These are phyloP conservation scores for Aeminium ludgeri DNA, from an alignment of 495 filamentous ascomycete species.

Conservation along the genomic window DNA sequence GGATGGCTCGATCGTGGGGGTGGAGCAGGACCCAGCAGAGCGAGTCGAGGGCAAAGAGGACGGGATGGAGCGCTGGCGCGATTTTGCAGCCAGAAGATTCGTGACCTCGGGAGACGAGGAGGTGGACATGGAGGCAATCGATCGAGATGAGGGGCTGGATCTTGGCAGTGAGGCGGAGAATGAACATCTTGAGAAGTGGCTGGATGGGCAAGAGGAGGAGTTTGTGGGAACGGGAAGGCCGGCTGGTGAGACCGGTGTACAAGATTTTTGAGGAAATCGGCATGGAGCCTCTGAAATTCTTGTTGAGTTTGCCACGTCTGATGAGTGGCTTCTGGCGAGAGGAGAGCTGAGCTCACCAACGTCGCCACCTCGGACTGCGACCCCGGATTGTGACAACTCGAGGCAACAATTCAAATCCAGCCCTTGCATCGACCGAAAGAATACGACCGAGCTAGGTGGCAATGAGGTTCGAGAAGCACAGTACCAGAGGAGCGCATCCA, in stretches of 20 bases:
- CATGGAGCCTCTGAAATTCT: neutral
- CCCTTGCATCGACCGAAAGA: no score
- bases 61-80: constrained; percentile 46
- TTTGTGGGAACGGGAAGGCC: constrained; percentile 25
- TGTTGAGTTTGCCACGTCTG: neutral
- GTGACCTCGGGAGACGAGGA: constrained; percentile 54
- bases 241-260: constrained; percentile 58
- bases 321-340: no score
- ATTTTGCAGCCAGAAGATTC: constrained; percentile 54
- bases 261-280: constrained; percentile 47
- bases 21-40: constrained; percentile 36
- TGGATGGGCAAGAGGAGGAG: constrained; percentile 49
- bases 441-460: no score
- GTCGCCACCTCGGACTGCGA: no score
- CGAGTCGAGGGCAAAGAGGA: constrained; percentile 44
- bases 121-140: constrained; percentile 55
- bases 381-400: no score
- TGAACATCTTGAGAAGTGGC: constrained; percentile 49
- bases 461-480: no score
- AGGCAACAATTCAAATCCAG: no score
- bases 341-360: no score
- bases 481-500: no score
- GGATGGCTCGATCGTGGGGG: constrained; percentile 38
- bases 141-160: constrained; percentile 54
- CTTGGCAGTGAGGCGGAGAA: constrained; percentile 39